Base-by-base conservation (phyloP, 192 early-diverging fungal species). In the Entomortierella beljakovae region DNA sequence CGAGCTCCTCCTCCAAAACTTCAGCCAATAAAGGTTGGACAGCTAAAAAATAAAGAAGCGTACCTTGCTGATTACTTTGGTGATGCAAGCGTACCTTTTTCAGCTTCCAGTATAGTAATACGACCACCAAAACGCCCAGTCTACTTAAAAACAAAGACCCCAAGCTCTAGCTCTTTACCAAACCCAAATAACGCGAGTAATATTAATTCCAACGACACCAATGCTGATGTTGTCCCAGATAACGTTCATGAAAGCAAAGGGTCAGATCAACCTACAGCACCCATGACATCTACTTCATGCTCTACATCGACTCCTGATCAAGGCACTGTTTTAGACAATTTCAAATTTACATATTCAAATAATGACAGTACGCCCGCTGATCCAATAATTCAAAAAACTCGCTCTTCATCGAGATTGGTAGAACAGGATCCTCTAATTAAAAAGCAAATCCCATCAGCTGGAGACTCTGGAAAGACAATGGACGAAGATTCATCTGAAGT, bases 1-100 rank as follows among this genome's bases (percentile, higher is more conserved):
- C 70, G 70, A 35, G 62, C 54, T 22, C 64, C 64, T 31, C 72
- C 72, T 23, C 61, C 59, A 61, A 75, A 75, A 43, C 52, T 68
- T 37, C 58, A 49, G 31, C 64, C 72, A 9, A 40, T 75, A 1
- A 75, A 60, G 25, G 42, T 53, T 25, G 64, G n/a, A 23, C 64
- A 25, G 16, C 23, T 42, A 16, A 61, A 56, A 49, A 64, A 75
- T 15, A 75, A 48, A 46, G 58, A 62, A 32, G 72, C 72, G 7
- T 66, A 75, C 53, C 59, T 75, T 16, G 64, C 58, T 3, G 72
- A 60, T 22, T 75, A 75, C 52, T 75, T 75, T 75, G 72, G 72
- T 42, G 58, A 67, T 20, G 64, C 37, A 13, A 62, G 72, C 25
- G 29, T 68, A 20, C 59, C 64, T 1, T 57, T 57, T 3, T 4